Conservation (phyloP, 805 yeast genomes). For the Candida dajiaensis region DNA sequence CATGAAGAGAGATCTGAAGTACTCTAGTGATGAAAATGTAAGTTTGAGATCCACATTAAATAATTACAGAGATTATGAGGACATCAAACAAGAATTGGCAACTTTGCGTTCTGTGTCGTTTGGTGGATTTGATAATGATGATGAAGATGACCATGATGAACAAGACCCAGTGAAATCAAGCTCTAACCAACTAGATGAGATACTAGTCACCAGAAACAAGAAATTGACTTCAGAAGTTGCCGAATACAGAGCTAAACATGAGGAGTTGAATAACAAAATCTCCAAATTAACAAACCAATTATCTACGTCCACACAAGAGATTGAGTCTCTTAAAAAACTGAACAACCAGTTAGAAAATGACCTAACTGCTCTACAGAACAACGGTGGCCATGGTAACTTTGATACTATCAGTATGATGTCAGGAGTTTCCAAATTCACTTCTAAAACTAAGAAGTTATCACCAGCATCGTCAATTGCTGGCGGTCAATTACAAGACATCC, state of each 20-base stretch:
- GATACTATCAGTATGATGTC: slow-evolving; percentile 65
- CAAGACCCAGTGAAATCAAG: slow-evolving; percentile 19
- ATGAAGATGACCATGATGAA: slow-evolving; percentile 21
- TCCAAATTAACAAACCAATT: slow-evolving; percentile 34
- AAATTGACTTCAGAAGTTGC: slow-evolving; percentile 67
- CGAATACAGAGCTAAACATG: slow-evolving; percentile 54
- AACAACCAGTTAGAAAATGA: slow-evolving; percentile 72
- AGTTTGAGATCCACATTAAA: slow-evolving; percentile 43
- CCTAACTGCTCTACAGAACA: slow-evolving; percentile 45
- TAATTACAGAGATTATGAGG: slow-evolving; percentile 66
- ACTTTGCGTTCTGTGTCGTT: slow-evolving; percentile 72
- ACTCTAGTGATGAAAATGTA: slow-evolving; percentile 41
- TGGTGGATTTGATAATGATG: slow-evolving; percentile 42
- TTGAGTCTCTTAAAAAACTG: slow-evolving; percentile 36
- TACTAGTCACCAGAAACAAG: slow-evolving; percentile 65
- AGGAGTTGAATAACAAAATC: slow-evolving; percentile 37
- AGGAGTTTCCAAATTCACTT: slow-evolving; percentile 32
- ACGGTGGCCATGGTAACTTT: slow-evolving; percentile 22
- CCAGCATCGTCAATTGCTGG: slow-evolving; percentile 51
- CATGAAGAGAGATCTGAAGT: slow-evolving; percentile 30
- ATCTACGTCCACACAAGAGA: slow-evolving; percentile 28
- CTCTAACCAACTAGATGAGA: slow-evolving; percentile 40
- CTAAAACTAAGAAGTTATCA: slow-evolving; percentile 33
- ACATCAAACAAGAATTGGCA: slow-evolving; percentile 68
- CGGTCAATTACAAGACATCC: slow-evolving; percentile 29